Base-by-base conservation (phyloP, 2,329 filamentous ascomycete species). In the Aureobasidium namibiae region DNA sequence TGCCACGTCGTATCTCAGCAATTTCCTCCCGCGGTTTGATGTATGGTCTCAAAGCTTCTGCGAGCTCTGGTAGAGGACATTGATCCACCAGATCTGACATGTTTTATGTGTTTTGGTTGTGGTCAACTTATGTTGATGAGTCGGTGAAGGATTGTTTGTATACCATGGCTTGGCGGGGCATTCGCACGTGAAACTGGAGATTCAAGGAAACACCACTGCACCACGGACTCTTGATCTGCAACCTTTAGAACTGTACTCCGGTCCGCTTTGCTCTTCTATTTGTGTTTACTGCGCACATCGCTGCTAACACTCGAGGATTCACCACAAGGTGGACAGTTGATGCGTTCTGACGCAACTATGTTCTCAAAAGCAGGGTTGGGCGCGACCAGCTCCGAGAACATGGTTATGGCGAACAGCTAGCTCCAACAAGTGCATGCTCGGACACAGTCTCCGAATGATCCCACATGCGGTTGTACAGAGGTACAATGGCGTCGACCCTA, bases 51-150 rank as follows among this genome's bases (percentile, higher is more conserved):
- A 62, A 29, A 13, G 61, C 61, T 16, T 62, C 45, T 26, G 59
- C 52, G 10, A 62, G 57, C 18, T 56, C 61, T n/a, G 61, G 61
- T 11, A 62, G n/a, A 24, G 61, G 61, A 18, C 58, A 62, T 31
- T 41, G 45, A 4, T 33, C 56, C 21, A 54, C 34, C 18, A 53
- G 14, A 10, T 58, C 31, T 11, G 45, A 26, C 60, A 61, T 61
- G 29, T 5, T 54, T 33, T 44, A 13, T 29, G 23, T 31, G 26
- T 26, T 8, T 24, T 50, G n/a, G n/a, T 48, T 1, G 44, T 26
- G 41, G 41, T 31, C 2, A 9, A 3, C 26, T 13, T 24, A 23
- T 16, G 11, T 54, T 21, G 26, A 13, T 10, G 39, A 23, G 1
- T 21, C 6, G 39, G 29, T 45, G 52, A 14, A 39, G 38, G 31